phyloP scores from a whole-genome alignment of 2,329 filamentous ascomycete genomes.

The Ophiostoma montium region DNA sequence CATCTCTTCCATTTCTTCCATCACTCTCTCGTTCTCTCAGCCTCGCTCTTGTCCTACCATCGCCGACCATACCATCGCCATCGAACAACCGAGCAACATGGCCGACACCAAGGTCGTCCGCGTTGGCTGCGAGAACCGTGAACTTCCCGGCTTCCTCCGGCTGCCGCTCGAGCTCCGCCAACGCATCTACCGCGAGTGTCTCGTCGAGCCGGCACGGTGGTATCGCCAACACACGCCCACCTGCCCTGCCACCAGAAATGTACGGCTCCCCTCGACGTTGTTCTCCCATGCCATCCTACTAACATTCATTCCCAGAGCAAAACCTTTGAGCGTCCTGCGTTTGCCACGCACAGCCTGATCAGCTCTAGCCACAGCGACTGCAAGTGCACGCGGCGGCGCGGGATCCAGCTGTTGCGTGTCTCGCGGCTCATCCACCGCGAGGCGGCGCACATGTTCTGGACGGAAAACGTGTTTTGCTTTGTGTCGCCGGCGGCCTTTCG shows the following conservation, averaged over 20 bases:
- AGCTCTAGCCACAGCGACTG: neutral
- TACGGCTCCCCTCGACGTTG: neutral
- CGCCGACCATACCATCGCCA: neutral
- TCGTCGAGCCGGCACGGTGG: slow-evolving; percentile 8
- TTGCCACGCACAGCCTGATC: neutral
- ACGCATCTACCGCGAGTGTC: slow-evolving; percentile 6
- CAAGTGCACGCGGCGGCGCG: slow-evolving; percentile 7
- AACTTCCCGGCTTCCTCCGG: slow-evolving; percentile 1
- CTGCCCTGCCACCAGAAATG: neutral
- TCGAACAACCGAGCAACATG: neutral
- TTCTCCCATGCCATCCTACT: too few relatives aligned
- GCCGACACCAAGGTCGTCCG: neutral
- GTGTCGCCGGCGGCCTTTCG: neutral
- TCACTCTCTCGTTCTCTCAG: too few relatives aligned
- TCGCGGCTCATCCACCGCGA: slow-evolving; percentile 11
- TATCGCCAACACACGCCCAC: neutral
- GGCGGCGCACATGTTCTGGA: slow-evolving; percentile 12
- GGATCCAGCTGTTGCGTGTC: slow-evolving; percentile 8
- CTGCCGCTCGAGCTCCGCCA: slow-evolving; percentile 8
- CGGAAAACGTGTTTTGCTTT: slow-evolving; percentile 10
- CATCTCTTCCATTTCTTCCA: too few relatives aligned
- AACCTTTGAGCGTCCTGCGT: slow-evolving; percentile 2
- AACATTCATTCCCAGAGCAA: too few relatives aligned
- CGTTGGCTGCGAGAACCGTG: neutral
- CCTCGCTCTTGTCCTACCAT: neutral